Conservation (phyloP, 2,329 filamentous ascomycete genomes). For the Neonectria punicea region DNA sequence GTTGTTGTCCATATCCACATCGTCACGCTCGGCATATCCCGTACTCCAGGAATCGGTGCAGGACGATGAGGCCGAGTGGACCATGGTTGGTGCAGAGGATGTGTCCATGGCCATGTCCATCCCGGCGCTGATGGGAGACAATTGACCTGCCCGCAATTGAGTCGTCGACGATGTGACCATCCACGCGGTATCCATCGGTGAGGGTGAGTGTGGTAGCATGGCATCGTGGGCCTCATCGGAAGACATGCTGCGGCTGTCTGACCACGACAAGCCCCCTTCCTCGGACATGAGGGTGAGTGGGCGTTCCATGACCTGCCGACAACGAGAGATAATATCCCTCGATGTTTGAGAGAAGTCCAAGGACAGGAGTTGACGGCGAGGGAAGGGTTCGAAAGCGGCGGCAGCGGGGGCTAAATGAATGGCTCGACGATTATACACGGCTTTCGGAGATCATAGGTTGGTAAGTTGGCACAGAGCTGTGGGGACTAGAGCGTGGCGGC, state of each 20-base stretch:
- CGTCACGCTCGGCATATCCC: conserved; percentile 52
- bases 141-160: conserved; percentile 57
- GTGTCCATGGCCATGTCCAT: conserved; percentile 55
- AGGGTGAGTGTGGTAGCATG: conserved; percentile 46
- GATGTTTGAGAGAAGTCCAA: conserved; percentile 1
- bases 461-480: conserved; percentile 40
- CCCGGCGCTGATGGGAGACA: conserved; percentile 64
- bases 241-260: conserved; percentile 56
- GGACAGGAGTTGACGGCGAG: conserved; percentile 21
- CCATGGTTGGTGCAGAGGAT: conserved; percentile 55
- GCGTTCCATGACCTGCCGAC: conserved; percentile 59
- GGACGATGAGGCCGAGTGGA: conserved; percentile 59
- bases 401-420: conserved; percentile 30
- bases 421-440: conserved; percentile 31
- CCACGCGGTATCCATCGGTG: conserved; percentile 47
- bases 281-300: conserved; percentile 54
- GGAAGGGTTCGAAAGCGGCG: conserved; percentile 21
- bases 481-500: conserved; percentile 41
- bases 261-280: conserved; percentile 58
- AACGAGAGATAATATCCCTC: conserved; percentile 1
- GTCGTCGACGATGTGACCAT: conserved; percentile 35
- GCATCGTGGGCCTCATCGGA: conserved; percentile 52
- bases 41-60: conserved; percentile 58
- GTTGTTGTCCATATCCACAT: conserved; percentile 53
- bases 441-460: conserved; percentile 33